phyloP scores from a whole-genome alignment of 495 filamentous ascomycete genomes.

The Talaromyces trachyspermus region DNA sequence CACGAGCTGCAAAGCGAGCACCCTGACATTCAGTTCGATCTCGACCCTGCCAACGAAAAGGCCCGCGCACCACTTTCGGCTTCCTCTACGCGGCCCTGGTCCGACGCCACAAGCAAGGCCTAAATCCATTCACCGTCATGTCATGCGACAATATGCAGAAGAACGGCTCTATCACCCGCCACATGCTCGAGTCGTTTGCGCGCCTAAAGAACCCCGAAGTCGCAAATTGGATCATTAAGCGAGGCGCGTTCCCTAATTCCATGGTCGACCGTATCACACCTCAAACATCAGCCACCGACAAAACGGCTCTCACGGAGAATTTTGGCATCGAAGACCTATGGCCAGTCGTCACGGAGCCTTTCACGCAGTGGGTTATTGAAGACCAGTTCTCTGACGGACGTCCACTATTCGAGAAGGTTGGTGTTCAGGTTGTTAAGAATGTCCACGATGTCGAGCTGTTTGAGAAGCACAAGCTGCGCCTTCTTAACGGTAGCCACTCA shows the following conservation, averaged over 20 bases:
- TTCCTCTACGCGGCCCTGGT: constrained; percentile 41
- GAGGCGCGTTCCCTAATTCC: constrained; percentile 40
- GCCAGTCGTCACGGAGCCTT: constrained; percentile 44
- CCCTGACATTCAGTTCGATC: constrained; percentile 40
- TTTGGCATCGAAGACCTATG: constrained; percentile 39
- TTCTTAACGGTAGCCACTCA: constrained; percentile 42
- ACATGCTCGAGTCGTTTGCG: constrained; percentile 42
- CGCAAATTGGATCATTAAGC: constrained; percentile 35
- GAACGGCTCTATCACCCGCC: constrained; percentile 41
- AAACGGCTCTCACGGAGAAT: constrained; percentile 24
- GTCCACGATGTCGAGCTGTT: constrained; percentile 39
- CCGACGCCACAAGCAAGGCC: constrained; percentile 30
- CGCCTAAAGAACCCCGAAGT: constrained; percentile 31
- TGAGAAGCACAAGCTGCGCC: constrained; percentile 43
- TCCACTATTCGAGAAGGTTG: constrained; percentile 39
- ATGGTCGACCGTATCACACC: constrained; percentile 47
- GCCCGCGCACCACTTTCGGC: constrained; percentile 38
- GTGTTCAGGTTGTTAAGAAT: constrained; percentile 39
- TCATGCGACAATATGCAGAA: constrained; percentile 48
- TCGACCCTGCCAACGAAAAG: constrained; percentile 32
- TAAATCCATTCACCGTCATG: constrained; percentile 42
- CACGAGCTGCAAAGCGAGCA: constrained; percentile 39
- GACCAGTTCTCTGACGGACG: constrained; percentile 41
- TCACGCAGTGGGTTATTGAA: constrained; percentile 45
- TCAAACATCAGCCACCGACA: constrained; percentile 34